phyloP scores from a whole-genome alignment of 495 filamentous ascomycete genomes.

The Astrothelium subdiscretum region DNA sequence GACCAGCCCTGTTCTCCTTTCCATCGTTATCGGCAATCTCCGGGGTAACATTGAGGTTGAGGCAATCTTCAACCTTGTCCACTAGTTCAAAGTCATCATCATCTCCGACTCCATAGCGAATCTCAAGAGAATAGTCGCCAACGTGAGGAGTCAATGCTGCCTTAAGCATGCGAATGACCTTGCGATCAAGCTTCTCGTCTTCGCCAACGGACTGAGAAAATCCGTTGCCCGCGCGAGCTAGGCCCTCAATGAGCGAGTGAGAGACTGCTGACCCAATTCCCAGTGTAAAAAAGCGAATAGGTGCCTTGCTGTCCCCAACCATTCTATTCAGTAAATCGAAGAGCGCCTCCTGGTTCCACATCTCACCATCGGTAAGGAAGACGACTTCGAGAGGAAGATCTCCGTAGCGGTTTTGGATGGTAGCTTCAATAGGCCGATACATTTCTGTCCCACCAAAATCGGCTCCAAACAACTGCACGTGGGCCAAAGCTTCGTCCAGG shows the following conservation, averaged over 20 bases:
- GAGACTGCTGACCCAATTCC: constrained; percentile 53
- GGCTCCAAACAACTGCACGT: constrained; percentile 38
- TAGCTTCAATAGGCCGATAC: constrained; percentile 38
- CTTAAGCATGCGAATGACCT: constrained; percentile 62
- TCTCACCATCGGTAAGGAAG: constrained; percentile 60
- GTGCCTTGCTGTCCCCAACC: constrained; percentile 34
- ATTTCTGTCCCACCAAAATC: constrained; percentile 63
- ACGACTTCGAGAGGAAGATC: constrained; percentile 52
- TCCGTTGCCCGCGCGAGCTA: constrained; percentile 54
- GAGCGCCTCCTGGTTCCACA: constrained; percentile 44
- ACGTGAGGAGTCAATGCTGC: constrained; percentile 51
- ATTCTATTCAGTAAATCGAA: constrained; percentile 45
- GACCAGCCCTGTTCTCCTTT: constrained; percentile 12
- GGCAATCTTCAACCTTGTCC: constrained; percentile 39
- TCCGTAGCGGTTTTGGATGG: constrained; percentile 38
- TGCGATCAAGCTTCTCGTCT: constrained; percentile 47
- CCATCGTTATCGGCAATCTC: not conserved
- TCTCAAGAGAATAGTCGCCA: constrained; percentile 45
- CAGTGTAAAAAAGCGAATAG: constrained; percentile 52
- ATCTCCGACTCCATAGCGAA: constrained; percentile 40
- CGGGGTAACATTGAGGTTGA: constrained; percentile 17
- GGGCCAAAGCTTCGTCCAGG: constrained; percentile 38
- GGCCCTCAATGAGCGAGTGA: constrained; percentile 54
- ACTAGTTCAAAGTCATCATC: constrained; percentile 47
- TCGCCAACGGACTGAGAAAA: constrained; percentile 50